Conservation (phyloP, 2,329 filamentous ascomycete species). For the Colletotrichum musicola region DNA sequence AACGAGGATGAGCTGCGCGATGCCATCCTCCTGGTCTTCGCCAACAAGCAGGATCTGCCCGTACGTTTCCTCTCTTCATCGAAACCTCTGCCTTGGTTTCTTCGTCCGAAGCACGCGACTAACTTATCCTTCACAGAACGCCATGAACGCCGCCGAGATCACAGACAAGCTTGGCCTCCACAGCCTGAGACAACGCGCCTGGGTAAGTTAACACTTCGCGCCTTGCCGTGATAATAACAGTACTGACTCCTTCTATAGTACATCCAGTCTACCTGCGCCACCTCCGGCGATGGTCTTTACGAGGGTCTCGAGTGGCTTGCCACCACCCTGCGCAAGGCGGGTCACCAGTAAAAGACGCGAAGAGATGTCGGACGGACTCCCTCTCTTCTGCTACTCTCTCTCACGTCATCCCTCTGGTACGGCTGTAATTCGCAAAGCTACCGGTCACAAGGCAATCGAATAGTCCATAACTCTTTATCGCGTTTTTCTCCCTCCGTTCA, state of each 20-base stretch:
- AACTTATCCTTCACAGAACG: constrained; percentile 73
- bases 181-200: constrained; percentile 97
- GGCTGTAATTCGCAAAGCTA: constrained; percentile 71
- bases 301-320: constrained; percentile 97
- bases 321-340: constrained; percentile 83
- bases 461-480: constrained; percentile 59
- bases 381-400: constrained; percentile 53
- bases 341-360: constrained; percentile 67
- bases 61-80: constrained; percentile 69
- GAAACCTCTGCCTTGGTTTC: not conserved
- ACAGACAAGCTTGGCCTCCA: constrained; percentile 99
- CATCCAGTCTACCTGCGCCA: constrained; percentile 99
- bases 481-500: constrained; percentile 40
- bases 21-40: constrained; percentile 95
- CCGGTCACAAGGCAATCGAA: constrained; percentile 68
- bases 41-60: constrained; percentile 99
- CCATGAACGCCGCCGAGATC: constrained; percentile 99
- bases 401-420: constrained; percentile 62
- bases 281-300: constrained; percentile 98
- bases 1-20: constrained; percentile 99
- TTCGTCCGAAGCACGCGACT: constrained; percentile 16
- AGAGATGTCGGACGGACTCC: constrained; percentile 46
- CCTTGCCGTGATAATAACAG: not conserved
- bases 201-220: constrained; percentile 76
- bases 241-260: constrained; percentile 69